Percentiles rank a stretch among this genome's conserved stretches.
Evolutionary conservation across 495 filamentous ascomycete genomes (phyloP).

Genomic region (Aspergillus indologenus): DNA sequence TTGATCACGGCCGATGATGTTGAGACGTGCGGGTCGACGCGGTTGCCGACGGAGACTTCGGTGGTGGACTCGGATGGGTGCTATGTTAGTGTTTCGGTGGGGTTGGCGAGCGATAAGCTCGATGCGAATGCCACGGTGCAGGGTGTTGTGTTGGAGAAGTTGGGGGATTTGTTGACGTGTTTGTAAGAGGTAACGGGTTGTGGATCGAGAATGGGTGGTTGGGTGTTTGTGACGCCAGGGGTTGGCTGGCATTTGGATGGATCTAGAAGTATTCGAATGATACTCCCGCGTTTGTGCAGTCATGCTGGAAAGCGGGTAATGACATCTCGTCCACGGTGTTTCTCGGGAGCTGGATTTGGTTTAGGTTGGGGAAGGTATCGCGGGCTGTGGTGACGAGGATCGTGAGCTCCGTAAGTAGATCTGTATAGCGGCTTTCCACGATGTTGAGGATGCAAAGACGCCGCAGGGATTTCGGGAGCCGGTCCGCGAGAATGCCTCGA

Average conservation of each 20-base stretch:
- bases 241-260: too few species aligned
- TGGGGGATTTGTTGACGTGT: constrained; percentile 50
- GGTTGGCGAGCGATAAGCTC: constrained; percentile 53
- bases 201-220: too few species aligned
- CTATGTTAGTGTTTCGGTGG: constrained; percentile 62
- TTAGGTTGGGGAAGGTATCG: neutral
- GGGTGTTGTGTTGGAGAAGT: constrained; percentile 51
- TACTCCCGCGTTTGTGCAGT: neutral
- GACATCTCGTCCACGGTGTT: neutral
- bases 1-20: constrained; percentile 52
- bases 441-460: neutral
- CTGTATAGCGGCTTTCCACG: neutral
- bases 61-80: constrained; percentile 51
- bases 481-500: neutral
- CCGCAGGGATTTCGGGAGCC: neutral
- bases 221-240: too few species aligned
- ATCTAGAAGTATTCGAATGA: too few species aligned
- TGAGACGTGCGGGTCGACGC: constrained; percentile 49
- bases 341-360: neutral
- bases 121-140: constrained; percentile 56
- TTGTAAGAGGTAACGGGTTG: constrained; percentile 6
- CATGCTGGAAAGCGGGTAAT: neutral
- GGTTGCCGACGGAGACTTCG: constrained; percentile 55
- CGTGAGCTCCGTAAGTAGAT: neutral
- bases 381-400: neutral